These are phyloP conservation scores for Tuber magnatum DNA, from an alignment of 495 filamentous ascomycete species.

Conservation along the genomic window DNA sequence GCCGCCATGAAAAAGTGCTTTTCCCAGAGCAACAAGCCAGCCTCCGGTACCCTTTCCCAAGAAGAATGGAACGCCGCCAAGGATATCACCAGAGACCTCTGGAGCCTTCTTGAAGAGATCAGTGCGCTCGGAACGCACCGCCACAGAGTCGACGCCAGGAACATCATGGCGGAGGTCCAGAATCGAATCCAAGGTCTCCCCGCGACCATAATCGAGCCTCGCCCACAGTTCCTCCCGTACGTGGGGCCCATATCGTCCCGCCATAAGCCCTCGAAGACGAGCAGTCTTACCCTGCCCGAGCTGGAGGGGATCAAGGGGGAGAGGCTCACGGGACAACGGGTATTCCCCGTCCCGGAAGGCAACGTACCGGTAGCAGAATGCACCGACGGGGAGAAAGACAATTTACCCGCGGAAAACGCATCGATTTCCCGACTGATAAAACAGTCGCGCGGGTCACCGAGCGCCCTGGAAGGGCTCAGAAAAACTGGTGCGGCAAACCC, in stretches of 20 bases:
- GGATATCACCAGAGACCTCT: background rate
- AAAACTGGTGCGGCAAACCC: no score
- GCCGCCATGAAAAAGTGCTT: background rate
- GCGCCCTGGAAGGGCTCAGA: background rate
- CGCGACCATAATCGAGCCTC: background rate
- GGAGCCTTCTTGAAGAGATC: constrained; percentile 3
- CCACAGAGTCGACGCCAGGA: constrained; percentile 11
- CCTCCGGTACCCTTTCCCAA: background rate
- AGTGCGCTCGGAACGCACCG: constrained; percentile 1
- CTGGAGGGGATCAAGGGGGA: background rate
- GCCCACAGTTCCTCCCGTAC: background rate
- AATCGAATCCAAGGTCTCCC: background rate
- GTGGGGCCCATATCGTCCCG: background rate
- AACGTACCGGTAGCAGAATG: background rate
- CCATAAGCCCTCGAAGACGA: background rate
- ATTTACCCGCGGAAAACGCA: background rate
- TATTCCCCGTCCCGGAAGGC: background rate
- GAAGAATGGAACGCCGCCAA: background rate
- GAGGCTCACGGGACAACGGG: background rate
- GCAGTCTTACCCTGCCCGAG: background rate
- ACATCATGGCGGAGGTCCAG: constrained; percentile 7
- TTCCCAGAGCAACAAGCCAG: background rate
- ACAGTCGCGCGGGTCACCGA: background rate
- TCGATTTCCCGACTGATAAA: background rate
- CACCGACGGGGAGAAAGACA: background rate